Evolutionary conservation across 495 filamentous ascomycete species (phyloP), one percentile per base, ranked within the genome.

Genomic region (Penicillium canariense): DNA sequence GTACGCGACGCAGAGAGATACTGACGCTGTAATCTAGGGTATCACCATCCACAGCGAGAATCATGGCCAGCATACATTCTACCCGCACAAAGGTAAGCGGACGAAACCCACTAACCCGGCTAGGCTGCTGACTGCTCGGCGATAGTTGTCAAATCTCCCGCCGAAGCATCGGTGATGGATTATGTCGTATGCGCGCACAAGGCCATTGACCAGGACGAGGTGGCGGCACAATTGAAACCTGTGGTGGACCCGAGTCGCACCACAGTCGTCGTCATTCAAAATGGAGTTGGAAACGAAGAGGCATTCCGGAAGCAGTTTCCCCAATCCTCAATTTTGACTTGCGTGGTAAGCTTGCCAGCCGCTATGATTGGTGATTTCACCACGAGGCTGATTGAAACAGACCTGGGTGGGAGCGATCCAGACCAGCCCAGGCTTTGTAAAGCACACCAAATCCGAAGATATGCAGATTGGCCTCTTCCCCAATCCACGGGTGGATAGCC

Each of bases 251-350:
- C 62, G 1, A 57, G 54, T 3, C 47, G 54, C 2, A 72, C 70
- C 1, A 69, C 70, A 0, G 79, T 89, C 53, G 82, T 89, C 17
- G 69, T 89, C 28, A 83, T 88, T 46, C 85, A 89, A 55, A 89
- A 89, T 66, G 86, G 86, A 23, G 77, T 89, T 9, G 86, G 85
- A 23, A 84, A 88, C 23, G 86, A 89, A 53, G 78, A 78, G 10
- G 76, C 84, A 0, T 86, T 86, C 66, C 75, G 81, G 27, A 66
- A 65, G 40, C 69, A 76, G 8, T 88, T 84, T 50, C 82, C 84
- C 0, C 8, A 55, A 9, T 76, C 65, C 9, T 76, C 80, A 0
- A 83, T 88, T 47, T 62, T 87, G 22, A 84, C 77, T 31, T 84
- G 79, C 47, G 84, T 87, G 48, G 72, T 73, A 56, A 17, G 68